Conservation (phyloP, 2,329 filamentous ascomycete genomes). For the Xylaria sp. region DNA sequence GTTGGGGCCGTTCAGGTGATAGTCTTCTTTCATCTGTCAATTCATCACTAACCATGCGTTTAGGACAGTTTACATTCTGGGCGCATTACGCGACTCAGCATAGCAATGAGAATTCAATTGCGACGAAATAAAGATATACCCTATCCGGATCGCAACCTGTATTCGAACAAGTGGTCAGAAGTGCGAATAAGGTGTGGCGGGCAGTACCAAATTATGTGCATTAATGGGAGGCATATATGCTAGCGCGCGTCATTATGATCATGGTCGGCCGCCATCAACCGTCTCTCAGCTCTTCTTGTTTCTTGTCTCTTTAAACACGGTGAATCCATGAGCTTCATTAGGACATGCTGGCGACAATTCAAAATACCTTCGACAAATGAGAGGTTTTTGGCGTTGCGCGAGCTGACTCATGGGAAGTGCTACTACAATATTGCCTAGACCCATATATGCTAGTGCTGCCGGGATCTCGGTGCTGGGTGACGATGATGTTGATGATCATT, state of each 20-base stretch:
- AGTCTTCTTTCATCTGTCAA: constrained; percentile 11
- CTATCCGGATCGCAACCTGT: background rate
- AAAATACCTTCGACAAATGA: constrained; percentile 3
- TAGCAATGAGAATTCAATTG: background rate
- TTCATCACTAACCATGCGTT: constrained; percentile 18
- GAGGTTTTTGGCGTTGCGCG: background rate
- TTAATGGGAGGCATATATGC: constrained; percentile 3
- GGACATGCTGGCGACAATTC: background rate
- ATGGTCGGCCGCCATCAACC: constrained; percentile 1
- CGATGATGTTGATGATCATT: constrained; percentile 27
- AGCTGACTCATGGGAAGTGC: constrained; percentile 22
- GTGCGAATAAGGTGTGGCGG: constrained; percentile 24
- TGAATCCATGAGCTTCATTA: constrained; percentile 2
- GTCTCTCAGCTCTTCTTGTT: background rate
- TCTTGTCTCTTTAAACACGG: background rate
- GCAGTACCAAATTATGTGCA: background rate
- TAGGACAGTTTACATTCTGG: constrained; percentile 11
- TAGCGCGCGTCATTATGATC: constrained; percentile 4
- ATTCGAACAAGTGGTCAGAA: constrained; percentile 1
- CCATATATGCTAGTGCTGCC: constrained; percentile 2
- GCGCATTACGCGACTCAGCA: constrained; percentile 9
- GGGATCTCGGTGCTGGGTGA: constrained; percentile 21
- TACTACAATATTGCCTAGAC: constrained; percentile 22
- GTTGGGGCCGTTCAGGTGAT: constrained; percentile 8
- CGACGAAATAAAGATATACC: background rate